Evolutionary conservation across 2,329 filamentous ascomycete species (phyloP), one percentile per base, ranked within the genome.

Genomic region (Hymenoscyphus fraxineus): DNA sequence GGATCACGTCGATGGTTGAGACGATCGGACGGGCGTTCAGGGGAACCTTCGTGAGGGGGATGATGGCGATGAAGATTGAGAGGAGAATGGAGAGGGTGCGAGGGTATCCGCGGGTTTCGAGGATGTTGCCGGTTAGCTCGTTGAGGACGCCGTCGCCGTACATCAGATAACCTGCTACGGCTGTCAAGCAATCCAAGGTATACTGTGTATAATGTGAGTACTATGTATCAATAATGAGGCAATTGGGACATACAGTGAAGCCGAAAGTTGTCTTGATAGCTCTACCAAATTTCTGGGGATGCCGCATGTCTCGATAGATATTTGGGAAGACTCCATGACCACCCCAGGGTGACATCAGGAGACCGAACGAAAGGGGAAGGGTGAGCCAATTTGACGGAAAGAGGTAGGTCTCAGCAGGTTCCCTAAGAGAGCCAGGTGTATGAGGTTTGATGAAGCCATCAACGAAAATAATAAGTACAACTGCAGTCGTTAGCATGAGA

Each of bases 21-120:
- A 97, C 85, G 70, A 98, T 93, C 12, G 94, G 95, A 1, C 93
- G 89, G 9, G 91, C 89, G 75, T 93, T 96, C 41, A 97, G 81
- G 0, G 93, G 93, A n/a, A 97, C 88, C 78, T 99, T 99, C 41
- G 94, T 97, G 60, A 99, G 80, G 0, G 94, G 95, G 68, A 98
- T 97, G 74, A 97, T 93, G 73, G 90, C 90, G 70, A 98, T 91
- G 76, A 93, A 94, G 67, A 91, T 81, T 68, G 92, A 92, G 76
- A 97, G 90, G 69, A 94, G 81, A 58, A 94, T 78, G n/a, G 88
- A 92, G 51, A 96, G 77, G 1, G 80, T 82, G 13, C 84, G 79
- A 0, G 94, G 92, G 74, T 96, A 97, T 62, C 88, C 89, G 6
- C 83, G 77, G 0, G 87, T 89, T 61, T 84, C 81, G 69, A 98